Base-by-base conservation (phyloP, 352 stramenopile species). In the Sclerospora graminicola region DNA sequence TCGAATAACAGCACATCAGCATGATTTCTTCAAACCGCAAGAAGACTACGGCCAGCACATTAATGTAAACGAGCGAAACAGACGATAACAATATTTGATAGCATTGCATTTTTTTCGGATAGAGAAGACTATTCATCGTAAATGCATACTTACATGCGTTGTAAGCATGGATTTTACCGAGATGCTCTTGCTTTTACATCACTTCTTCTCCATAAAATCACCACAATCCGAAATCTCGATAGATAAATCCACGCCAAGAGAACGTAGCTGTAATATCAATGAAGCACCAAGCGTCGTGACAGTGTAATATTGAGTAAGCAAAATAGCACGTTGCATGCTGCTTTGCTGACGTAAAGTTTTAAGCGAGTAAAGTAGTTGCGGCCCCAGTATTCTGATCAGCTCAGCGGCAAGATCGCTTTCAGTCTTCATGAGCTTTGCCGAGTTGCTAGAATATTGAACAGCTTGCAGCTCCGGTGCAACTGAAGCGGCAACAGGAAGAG, bases 211-310 rank as follows among this genome's bases (percentile, higher is more conserved):
- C 53, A 27, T 80, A 13, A 88, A 74, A 49, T 85, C 72, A 6
- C 72, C 70, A 29, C 76, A 88, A 37, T 85, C 70, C 10, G 72
- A 70, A 10, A 85, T 57, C 35, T 85, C 73, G 41, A 83, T 78
- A 8, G 75, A 70, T 20, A 88, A 11, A 19, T 78, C 49, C 14
- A 85, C 53, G 1, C 64, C 51, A 28, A 84, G 52, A 11, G 37
- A 60, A 16, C 73, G 69, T 8, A 85, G 46, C 41, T 82, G 66
- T 39, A 82, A 55, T 41, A 88, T 67, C 11, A 80, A 50, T 16
- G 76, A 88, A 18, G 80, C 53, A 19, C 76, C 76, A 0, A 85
- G 50, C 18, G 55, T 28, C 15, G 70, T 76, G 18, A 82, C 75
- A 44, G 63, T 65, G 31, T 84, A 60, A 36, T 79, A 88, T 9